Percentiles rank a stretch among this genome's conserved stretches.
Conservation (phyloP, 495 filamentous ascomycete genomes). For the Evansstolkia leycettana region DNA sequence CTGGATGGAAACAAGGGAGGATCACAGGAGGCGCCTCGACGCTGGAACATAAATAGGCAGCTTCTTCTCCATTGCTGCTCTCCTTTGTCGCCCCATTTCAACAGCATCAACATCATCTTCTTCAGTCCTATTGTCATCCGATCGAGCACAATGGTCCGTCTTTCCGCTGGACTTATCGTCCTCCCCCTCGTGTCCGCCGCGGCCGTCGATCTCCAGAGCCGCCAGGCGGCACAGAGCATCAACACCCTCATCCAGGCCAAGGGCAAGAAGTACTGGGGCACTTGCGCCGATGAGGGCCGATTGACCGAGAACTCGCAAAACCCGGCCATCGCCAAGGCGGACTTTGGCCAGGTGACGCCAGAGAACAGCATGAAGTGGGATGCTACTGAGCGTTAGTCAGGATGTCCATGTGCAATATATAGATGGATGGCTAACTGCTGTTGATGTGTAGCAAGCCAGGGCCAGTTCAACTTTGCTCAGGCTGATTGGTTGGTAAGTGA, state of each 20-base stretch:
- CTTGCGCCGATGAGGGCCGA: slow-evolving; percentile 13
- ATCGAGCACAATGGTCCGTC: too few species aligned
- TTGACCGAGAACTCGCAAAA: slow-evolving; percentile 12
- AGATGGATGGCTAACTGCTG: slow-evolving; percentile 7
- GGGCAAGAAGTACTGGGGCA: slow-evolving; percentile 18
- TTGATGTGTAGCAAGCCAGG: slow-evolving; percentile 15
- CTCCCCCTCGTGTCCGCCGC: too few species aligned
- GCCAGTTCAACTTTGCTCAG: slow-evolving; percentile 27
- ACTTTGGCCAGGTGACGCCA: slow-evolving; percentile 39
- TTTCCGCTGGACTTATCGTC: too few species aligned
- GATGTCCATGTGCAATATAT: background rate
- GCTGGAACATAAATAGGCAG: too few species aligned
- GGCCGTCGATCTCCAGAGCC: too few species aligned
- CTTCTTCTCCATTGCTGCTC: too few species aligned
- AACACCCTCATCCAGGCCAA: slow-evolving; percentile 11
- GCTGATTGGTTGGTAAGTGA: slow-evolving; percentile 28
- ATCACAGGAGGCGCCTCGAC: too few species aligned
- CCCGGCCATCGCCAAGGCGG: slow-evolving; percentile 26
- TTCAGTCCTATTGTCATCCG: too few species aligned
- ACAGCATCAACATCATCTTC: too few species aligned
- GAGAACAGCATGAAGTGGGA: slow-evolving; percentile 51
- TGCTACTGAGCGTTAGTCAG: slow-evolving; percentile 19
- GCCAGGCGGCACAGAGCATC: too few species aligned
- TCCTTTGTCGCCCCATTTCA: too few species aligned
- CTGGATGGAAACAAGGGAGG: too few species aligned